Evolutionary conservation across 1,284 basidiomycete genomes (phyloP), one percentile per base, ranked within the genome.

Genomic region (Mycosarcoma mackinlayi): DNA sequence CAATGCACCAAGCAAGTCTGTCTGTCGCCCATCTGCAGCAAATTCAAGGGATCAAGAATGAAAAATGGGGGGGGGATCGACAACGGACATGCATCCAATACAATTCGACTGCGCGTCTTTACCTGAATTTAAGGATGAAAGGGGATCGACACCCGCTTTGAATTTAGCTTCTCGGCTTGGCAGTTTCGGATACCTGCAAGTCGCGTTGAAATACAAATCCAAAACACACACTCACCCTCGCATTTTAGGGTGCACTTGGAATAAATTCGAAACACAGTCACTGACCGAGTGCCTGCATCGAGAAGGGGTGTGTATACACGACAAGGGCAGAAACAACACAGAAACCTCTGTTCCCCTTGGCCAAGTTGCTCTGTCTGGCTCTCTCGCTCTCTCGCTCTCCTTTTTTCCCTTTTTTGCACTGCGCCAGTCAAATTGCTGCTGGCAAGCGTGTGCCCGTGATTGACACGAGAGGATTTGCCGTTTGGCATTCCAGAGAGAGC

Each of bases 321-420:
- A 28, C n/a, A 21, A 33, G 25, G 27, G 18, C 35, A 47, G n/a
- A 40, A 55, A 34, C 53, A 55, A 55, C 45, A 55, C 37, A 47
- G 30, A 34, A 24, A 55, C 46, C 16, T 39, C 9, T n/a, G n/a
- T n/a, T n/a, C n/a, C n/a, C n/a, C n/a, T n/a, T n/a, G n/a, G n/a
- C n/a, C n/a, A n/a, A n/a, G n/a, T n/a, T n/a, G n/a, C n/a, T n/a
- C n/a, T n/a, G n/a, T n/a, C n/a, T n/a, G n/a, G n/a, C n/a, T n/a
- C n/a, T n/a, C n/a, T n/a, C n/a, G n/a, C n/a, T n/a, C n/a, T n/a
- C n/a, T n/a, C n/a, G n/a, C n/a, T n/a, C n/a, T n/a, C n/a, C n/a
- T n/a, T n/a, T n/a, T n/a, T n/a, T n/a, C 30, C 30, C 30, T 31
- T 31, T 31, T 8, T 10, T 31, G 30, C 30, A 31, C 30, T 31